These are phyloP conservation scores for Monosporascus cannonballus DNA, from an alignment of 2,329 filamentous ascomycete species.

Conservation along the genomic window DNA sequence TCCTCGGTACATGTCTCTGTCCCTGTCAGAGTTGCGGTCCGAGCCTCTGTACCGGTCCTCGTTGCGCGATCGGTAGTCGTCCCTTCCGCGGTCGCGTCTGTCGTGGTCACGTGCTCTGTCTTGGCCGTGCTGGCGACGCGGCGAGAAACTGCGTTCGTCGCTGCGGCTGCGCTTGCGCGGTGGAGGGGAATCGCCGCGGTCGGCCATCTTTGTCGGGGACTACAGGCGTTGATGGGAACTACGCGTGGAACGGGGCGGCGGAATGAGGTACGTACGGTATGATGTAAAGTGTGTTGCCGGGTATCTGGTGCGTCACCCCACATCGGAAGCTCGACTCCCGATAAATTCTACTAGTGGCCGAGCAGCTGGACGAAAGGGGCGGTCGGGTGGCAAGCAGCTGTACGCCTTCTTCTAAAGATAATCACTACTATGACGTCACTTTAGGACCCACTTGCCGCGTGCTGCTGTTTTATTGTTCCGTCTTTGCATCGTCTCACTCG, in stretches of 20 bases:
- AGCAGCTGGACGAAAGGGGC: no score
- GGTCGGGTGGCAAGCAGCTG: no score
- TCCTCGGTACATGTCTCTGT: neutral
- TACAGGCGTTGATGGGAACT: neutral
- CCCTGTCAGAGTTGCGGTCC: slow-evolving; percentile 5
- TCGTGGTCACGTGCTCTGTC: neutral
- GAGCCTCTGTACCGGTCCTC: slow-evolving; percentile 7
- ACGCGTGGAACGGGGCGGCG: neutral
- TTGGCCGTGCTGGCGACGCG: slow-evolving; percentile 13
- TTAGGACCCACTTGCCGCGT: no score
- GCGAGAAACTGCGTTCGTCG: slow-evolving; percentile 21
- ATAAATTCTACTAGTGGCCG: no score
- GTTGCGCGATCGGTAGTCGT: slow-evolving; percentile 7
- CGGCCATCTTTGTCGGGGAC: slow-evolving; percentile 12
- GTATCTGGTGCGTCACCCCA: no score
- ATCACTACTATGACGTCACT: no score
- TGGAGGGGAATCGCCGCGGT: slow-evolving; percentile 18
- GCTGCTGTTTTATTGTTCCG: no score
- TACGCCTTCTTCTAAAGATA: no score
- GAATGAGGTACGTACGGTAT: no score
- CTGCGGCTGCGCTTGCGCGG: slow-evolving; percentile 15
- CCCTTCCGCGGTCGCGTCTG: slow-evolving; percentile 1
- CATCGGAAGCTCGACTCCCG: no score
- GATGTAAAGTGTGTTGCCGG: no score
- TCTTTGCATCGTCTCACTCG: no score